Evolutionary conservation across 208 protist genomes (phyloP).

Genomic region (Acanthamoeba castellanii): DNA sequence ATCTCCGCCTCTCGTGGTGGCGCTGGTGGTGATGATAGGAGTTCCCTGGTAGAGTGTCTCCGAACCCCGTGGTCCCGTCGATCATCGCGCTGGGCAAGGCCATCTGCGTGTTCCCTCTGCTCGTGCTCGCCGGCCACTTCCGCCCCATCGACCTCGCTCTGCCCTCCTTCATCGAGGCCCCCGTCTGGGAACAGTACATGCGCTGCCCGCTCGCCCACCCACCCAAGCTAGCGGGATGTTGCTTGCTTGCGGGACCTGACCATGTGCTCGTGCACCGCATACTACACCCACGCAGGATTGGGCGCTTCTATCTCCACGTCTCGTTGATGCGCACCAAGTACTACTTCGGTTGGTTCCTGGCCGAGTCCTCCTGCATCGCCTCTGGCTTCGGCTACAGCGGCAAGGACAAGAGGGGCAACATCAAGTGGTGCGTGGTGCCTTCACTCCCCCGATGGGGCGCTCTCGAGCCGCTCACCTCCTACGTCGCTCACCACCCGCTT

Average conservation of each 20-base stretch:
- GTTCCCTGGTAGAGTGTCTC: background rate
- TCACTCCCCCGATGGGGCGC: background rate
- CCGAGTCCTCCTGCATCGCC: slow-evolving; percentile 67
- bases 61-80: background rate
- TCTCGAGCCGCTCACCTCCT: background rate
- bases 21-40: background rate
- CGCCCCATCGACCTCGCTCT: background rate
- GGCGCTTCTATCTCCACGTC: background rate
- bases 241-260: background rate
- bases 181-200: slow-evolving; percentile 1
- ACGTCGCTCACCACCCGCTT: background rate
- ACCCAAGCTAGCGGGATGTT: background rate
- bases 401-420: slow-evolving; percentile 75
- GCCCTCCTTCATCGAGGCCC: slow-evolving; percentile 1
- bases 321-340: slow-evolving; percentile 78
- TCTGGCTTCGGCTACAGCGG: slow-evolving; percentile 83
- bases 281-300: background rate
- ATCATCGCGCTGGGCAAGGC: slow-evolving; percentile 35
- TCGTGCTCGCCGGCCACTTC: slow-evolving; percentile 10
- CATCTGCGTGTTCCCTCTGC: slow-evolving; percentile 43
- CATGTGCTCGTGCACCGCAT: background rate
- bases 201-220: background rate
- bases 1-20: background rate
- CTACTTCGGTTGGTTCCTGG: slow-evolving; percentile 83
- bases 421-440: slow-evolving; percentile 32